Evolutionary conservation across 1,284 basidiomycete genomes (phyloP).

Genomic region (Bjerkandera adusta): DNA sequence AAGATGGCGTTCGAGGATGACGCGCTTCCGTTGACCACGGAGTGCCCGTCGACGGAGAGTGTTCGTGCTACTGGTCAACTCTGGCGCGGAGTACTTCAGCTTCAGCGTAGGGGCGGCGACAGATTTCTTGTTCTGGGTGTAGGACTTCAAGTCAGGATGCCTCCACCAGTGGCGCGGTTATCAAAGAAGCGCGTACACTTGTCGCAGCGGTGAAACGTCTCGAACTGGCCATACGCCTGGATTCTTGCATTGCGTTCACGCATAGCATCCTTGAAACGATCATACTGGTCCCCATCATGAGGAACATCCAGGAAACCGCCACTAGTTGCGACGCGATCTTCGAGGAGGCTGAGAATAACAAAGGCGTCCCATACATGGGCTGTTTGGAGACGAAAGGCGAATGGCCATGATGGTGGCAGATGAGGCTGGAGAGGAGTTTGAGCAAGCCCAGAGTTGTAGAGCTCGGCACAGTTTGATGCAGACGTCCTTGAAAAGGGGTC

Average conservation of each 20-base stretch:
- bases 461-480: neutral
- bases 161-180: neutral
- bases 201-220: neutral
- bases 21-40: conserved; percentile 35
- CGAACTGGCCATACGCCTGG: neutral
- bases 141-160: too few relatives aligned
- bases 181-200: conserved; percentile 1
- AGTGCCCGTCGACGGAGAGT: conserved; percentile 44
- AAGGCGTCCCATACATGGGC: neutral
- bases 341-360: neutral
- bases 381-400: neutral
- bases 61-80: too few relatives aligned
- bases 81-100: too few relatives aligned
- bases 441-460: neutral
- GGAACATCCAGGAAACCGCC: neutral
- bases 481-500: neutral
- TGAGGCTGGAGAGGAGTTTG: too few relatives aligned
- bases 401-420: neutral
- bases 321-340: neutral
- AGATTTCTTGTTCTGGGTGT: too few relatives aligned
- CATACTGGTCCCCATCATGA: neutral
- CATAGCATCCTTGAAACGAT: neutral
- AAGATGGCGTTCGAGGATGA: conserved; percentile 27
- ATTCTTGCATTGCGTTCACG: neutral
- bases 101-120: too few relatives aligned